A percentile compares a stretch with the other conserved stretches of the same genome.
phyloP scores from a whole-genome alignment of 352 stramenopile genomes.

The Poterioochromonas sp. region DNA sequence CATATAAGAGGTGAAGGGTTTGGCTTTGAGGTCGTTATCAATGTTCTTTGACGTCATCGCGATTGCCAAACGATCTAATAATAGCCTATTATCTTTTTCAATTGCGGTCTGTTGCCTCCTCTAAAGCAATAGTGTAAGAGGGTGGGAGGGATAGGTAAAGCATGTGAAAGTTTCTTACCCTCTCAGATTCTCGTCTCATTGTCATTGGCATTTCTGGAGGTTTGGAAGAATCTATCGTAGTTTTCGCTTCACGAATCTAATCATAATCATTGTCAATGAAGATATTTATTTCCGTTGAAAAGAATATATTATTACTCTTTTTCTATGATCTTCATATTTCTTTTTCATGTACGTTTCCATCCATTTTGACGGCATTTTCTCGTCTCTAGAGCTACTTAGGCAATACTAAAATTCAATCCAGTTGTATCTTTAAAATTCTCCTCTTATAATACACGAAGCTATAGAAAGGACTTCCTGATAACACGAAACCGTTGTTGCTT shows the following conservation, averaged over 20 bases:
- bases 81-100: conserved; percentile 15
- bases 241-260: not conserved
- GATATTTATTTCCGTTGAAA: not conserved
- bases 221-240: not conserved
- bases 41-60: conserved; percentile 10
- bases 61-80: not conserved
- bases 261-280: not conserved
- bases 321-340: conserved; percentile 8
- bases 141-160: not conserved
- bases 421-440: no score
- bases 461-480: no score
- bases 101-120: not conserved
- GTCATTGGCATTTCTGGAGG: conserved; percentile 3
- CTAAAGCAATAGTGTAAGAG: not conserved
- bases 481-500: no score
- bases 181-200: not conserved
- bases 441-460: no score
- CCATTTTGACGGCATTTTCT: conserved; percentile 16
- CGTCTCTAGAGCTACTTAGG: no score
- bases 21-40: not conserved
- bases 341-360: not conserved
- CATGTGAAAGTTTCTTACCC: conserved; percentile 1
- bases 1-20: not conserved
- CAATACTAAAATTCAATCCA: no score
- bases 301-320: conserved; percentile 11